A percentile compares a stretch with the other conserved stretches of the same genome.
These are phyloP conservation scores for Diplodia intermedia DNA, from an alignment of 2,329 filamentous ascomycete genomes.

Conservation along the genomic window DNA sequence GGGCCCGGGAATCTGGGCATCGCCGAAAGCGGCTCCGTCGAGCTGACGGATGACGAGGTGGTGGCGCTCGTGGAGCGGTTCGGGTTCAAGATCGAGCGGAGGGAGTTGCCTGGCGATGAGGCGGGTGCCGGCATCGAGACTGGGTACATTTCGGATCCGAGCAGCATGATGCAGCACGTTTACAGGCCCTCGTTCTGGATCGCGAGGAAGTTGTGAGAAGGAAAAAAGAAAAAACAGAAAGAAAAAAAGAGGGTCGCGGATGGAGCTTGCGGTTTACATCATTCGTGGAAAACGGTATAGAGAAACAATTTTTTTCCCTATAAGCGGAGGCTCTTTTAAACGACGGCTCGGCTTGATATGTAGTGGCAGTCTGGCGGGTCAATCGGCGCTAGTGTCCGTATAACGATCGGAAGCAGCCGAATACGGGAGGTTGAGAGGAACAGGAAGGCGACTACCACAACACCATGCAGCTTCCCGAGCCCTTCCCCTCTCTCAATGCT, in stretches of 20 bases:
- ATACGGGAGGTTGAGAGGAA: constrained; percentile 4
- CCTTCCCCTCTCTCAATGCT: background rate
- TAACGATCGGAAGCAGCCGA: background rate
- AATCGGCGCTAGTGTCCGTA: background rate
- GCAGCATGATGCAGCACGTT: constrained; percentile 84
- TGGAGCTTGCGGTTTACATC: background rate
- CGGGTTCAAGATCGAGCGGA: constrained; percentile 76
- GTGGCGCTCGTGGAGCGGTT: constrained; percentile 73
- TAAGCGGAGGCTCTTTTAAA: background rate
- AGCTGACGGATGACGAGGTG: constrained; percentile 89
- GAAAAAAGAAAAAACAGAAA: no score
- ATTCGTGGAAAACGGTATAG: background rate
- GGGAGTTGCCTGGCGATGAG: constrained; percentile 54
- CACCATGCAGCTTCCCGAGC: background rate
- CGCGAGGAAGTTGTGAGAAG: constrained; percentile 68
- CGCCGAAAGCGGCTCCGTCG: constrained; percentile 86
- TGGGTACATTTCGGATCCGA: constrained; percentile 85
- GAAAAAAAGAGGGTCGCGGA: background rate
- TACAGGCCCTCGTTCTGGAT: constrained; percentile 88
- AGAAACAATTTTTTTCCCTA: background rate
- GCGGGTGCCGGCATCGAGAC: constrained; percentile 57
- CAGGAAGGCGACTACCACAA: constrained; percentile 16
- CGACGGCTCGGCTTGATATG: background rate
- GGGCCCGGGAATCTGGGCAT: constrained; percentile 63
- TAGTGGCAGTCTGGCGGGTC: constrained; percentile 8